Evolutionary conservation across 106 monocot genomes (phyloP), one percentile per base, ranked within the genome.

Genomic region (Dendrobium chrysotoxum): DNA sequence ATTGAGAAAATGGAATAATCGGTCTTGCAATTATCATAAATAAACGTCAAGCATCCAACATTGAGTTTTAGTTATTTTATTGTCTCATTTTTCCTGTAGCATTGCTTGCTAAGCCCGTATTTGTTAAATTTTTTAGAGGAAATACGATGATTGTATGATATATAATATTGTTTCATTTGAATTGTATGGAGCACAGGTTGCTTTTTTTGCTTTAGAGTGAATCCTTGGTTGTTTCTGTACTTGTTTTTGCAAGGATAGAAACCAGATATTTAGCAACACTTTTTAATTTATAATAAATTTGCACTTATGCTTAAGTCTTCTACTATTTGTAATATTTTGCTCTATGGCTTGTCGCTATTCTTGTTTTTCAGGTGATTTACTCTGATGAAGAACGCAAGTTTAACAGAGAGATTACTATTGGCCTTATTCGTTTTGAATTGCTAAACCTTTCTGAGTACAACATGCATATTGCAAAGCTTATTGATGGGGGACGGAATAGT

Each of bases 401-500:
- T 45, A 95, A 98, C 76, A 92, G 83, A 79, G 95, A 98, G 25
- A 90, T 95, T 78, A 92, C 87, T 10, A 31, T 98, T 75, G 88
- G 91, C 10, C 88, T 98, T 72, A 91, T 98, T 74, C 89, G 80
- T 58, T 92, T 84, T 47, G 95, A 95, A 41, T 85, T 98, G 76
- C 82, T 98, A 45, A 98, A 98, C 80, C 86, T 98, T 81, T 88
- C 92, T 23, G 98, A 98, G 54, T 98, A 92, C 85, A 90, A 90
- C 79, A 82, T 87, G 71, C 95, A 98, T 86, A 83, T 98, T 80
- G 90, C 92, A 84, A 95, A 98, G 81, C 92, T 95, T 73, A 91
- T 98, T 80, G 98, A 97, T 86, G 97, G 90, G 42, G 97, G 97
- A 79, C 86, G 92, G 66, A 94, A 97, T 80, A 97, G 97, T 97